Percentiles rank a stretch among this genome's conserved stretches.
Evolutionary conservation across 2,329 filamentous ascomycete genomes (phyloP).

Genomic region (Fusarium pininemorale): DNA sequence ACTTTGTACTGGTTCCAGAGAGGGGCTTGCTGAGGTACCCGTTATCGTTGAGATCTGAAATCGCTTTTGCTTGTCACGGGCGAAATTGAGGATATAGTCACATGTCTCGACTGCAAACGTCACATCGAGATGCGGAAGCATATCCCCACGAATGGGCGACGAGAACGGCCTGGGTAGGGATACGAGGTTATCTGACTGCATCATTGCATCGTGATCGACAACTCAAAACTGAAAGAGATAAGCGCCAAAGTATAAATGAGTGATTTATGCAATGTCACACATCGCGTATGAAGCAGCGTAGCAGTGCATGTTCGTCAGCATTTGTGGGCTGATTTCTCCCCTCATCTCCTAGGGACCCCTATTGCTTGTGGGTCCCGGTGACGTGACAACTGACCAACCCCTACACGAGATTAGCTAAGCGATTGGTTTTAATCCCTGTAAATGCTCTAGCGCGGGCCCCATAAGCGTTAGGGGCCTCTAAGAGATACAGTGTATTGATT

Average conservation of each 20-base stretch:
- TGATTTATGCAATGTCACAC: neutral
- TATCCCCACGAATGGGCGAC: neutral
- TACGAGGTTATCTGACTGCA: neutral
- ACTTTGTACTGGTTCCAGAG: neutral
- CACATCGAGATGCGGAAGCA: neutral
- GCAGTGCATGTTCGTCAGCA: neutral
- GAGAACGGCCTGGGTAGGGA: fast-evolving
- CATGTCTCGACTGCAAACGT: neutral
- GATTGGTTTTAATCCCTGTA: too few species aligned
- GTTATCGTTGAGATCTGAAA: too few species aligned
- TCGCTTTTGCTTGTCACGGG: neutral
- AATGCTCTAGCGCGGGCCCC: too few species aligned
- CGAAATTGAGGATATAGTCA: neutral
- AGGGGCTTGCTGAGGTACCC: neutral
- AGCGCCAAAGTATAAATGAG: neutral
- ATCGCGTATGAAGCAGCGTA: neutral
- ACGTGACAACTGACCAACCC: too few species aligned
- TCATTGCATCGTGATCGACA: neutral
- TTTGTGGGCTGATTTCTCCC: neutral
- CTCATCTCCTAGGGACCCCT: too few species aligned
- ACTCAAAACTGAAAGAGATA: neutral
- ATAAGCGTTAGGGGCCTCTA: too few species aligned
- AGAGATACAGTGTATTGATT: neutral
- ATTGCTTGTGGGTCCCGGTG: too few species aligned
- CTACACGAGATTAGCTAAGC: too few species aligned